Base-by-base conservation (phyloP, 2,329 filamentous ascomycete genomes). In the Lizonia empirigonia region DNA sequence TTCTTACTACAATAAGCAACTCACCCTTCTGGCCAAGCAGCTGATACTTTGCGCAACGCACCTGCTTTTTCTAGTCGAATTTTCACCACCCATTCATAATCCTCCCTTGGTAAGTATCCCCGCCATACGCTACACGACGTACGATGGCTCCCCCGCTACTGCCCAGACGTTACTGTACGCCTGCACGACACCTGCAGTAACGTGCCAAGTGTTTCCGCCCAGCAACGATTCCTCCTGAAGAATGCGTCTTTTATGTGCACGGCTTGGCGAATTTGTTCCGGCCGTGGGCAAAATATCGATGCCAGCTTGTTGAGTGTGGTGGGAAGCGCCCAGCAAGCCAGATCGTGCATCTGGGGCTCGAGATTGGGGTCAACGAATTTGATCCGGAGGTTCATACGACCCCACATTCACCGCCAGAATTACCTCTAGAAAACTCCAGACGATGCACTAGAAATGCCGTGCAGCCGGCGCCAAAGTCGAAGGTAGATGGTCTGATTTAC, bases 401-500 rank as follows among this genome's bases (percentile, higher is more conserved):
- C 38, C 49, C 49, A 52, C 49, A 52, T 18, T 52, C 49, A 52
- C 49, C 49, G 49, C 49, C 49, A 46, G 18, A 18, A 52, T 47
- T 38, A 34, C 48, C 48, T 40, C 18, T 35, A 18, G 30, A 45
- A 50, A 39, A 51, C 40, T 22, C 33, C 32, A 42, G 16, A 24
- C 12, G 37, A 34, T 33, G 26, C 35, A 32, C 49, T 52, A 47
- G 22, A 30, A 22, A 13, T 47, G 37, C 32, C 16, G 38, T 44
- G 42, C 42, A 38, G 38, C 49, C 49, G 42, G 38, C 42, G 44
- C 42, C 33, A 26, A 20, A 46, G 34, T 22, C 19, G 33, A 32
- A 32, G 19, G 19, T 20, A 15, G 15, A 33, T 33, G 30, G 37
- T 36, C 20, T 32, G 19, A 27, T 20, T 40, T 30, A 29, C 30